Conservation (phyloP, 2,329 filamentous ascomycete species). For the Hypoxylon sp. region DNA sequence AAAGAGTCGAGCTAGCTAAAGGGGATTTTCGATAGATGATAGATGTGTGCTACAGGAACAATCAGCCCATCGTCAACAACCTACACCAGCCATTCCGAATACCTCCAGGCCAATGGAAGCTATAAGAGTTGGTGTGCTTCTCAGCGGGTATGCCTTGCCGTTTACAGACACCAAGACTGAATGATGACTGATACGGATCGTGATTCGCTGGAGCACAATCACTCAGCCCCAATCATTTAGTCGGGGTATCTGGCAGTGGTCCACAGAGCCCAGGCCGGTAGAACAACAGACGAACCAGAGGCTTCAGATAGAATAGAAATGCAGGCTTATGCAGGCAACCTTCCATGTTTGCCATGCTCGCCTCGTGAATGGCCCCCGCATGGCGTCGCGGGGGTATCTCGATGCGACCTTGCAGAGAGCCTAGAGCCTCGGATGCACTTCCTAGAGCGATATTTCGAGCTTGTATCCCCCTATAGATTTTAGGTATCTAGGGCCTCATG, state of each 20-base stretch:
- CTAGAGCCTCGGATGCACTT: conserved; percentile 23
- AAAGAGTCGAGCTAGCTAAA: conserved; percentile 27
- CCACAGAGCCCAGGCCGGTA: conserved; percentile 32
- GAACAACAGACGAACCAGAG: conserved; percentile 42
- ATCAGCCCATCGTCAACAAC: conserved; percentile 31
- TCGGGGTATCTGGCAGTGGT: conserved; percentile 26
- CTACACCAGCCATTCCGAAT: conserved; percentile 23
- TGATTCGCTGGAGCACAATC: conserved; percentile 34
- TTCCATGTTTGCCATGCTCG: conserved; percentile 39
- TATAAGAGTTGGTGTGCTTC: conserved; percentile 35
- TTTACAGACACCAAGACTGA: conserved; percentile 37
- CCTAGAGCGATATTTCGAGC: conserved; percentile 1
- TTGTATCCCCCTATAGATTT: conserved; percentile 26
- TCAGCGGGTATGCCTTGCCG: conserved; percentile 48
- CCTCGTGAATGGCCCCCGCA: conserved; percentile 39
- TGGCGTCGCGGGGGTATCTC: conserved; percentile 18
- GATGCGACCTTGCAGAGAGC: conserved; percentile 23
- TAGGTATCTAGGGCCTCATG: conserved; percentile 24
- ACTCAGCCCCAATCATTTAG: conserved; percentile 40
- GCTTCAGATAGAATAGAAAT: conserved; percentile 36
- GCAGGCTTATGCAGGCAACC: conserved; percentile 40
- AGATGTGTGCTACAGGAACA: conserved; percentile 28
- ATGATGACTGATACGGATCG: conserved; percentile 35
- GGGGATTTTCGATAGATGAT: conserved; percentile 24
- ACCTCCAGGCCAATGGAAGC: conserved; percentile 30